phyloP scores from a whole-genome alignment of 176 grass and related monocot species.

The Juncus effusus region DNA sequence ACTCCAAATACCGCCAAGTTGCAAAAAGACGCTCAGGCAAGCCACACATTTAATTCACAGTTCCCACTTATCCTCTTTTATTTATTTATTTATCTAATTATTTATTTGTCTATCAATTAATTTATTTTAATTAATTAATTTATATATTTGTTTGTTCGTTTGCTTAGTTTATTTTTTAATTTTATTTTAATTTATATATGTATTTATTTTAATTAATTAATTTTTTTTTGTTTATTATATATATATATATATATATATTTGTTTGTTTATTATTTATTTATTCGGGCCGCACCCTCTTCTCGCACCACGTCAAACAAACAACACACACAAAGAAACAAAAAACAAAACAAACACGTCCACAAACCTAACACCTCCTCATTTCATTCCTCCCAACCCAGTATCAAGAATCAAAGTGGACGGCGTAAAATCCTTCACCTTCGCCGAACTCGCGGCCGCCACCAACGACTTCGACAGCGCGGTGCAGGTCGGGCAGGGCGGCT shows the following conservation, averaged over 20 bases:
- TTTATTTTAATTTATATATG: no score
- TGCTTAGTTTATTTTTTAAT: no score
- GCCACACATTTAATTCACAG: slow-evolving; percentile 32
- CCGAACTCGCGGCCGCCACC: slow-evolving; percentile 70
- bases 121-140: slow-evolving; percentile 10
- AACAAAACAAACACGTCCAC: no score
- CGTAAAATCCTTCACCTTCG: slow-evolving; percentile 70
- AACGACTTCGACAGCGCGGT: slow-evolving; percentile 56
- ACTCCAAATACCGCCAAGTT: slow-evolving; percentile 35
- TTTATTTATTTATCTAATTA: not conserved
- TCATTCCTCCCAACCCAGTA: no score
- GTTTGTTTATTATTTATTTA: no score
- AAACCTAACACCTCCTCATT: no score
- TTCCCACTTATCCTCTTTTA: slow-evolving; percentile 8
- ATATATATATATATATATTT: no score
- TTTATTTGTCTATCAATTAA: slow-evolving; percentile 12
- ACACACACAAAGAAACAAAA: no score
- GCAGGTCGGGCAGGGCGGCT: slow-evolving; percentile 94
- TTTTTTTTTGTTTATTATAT: no score
- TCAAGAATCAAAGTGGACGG: slow-evolving; percentile 79
- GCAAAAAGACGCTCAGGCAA: slow-evolving; percentile 59
- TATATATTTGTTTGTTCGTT: not conserved
- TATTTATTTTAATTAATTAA: no score
- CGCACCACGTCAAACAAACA: slow-evolving; percentile 18
- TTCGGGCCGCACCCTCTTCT: no score